Evolutionary conservation across 345 rosid species (phyloP), one percentile per base, ranked within the genome.

Genomic region (Pugionium cornutum): DNA sequence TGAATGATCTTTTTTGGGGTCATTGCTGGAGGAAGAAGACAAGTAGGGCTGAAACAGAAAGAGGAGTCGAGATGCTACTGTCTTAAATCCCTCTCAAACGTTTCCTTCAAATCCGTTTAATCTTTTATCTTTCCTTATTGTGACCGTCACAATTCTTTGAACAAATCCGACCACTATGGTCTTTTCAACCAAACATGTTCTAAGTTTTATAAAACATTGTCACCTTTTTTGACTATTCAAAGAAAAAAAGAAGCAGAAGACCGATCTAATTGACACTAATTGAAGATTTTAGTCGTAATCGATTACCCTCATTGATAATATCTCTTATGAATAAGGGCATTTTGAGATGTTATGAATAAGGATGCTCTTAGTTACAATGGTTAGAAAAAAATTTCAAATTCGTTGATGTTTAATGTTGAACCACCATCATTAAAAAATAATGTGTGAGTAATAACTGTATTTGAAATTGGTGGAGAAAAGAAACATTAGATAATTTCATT

Each of bases 51-150:
- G 43, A 58, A 10, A 36, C 26, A 65, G 53, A 64, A 39, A 50
- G 71, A 48, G 43, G 48, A 40, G 36, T 66, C 34, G 62, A 37
- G 64, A 58, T 31, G 11, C 5, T 29, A 31, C 25, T 47, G 67
- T 66, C 61, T 65, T 51, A 42, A 58, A 52, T 58, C 62, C 57
- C 47, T 64, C 9, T 50, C 34, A 51, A 60, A 71, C 40, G 58
- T 60, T 73, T 67, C 77, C 77, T 59, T 53, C 62, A 73, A 73
- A 73, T 53, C 77, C 68, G 77, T 73, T 59, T 43, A 58, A 52
- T 73, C 18, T 66, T 60, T 73, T 61, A 59, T 73, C 68, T 66
- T 37, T 41, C 56, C 57, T 56, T 59, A 67, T 59, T 73, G 57
- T 58, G 71, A 65, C 71, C 72, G 68, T 73, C 77, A 67, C 77